Percentiles rank a stretch among this genome's conserved stretches.
phyloP scores from a whole-genome alignment of 140 eudicot species.

The Stevia rebaudiana region DNA sequence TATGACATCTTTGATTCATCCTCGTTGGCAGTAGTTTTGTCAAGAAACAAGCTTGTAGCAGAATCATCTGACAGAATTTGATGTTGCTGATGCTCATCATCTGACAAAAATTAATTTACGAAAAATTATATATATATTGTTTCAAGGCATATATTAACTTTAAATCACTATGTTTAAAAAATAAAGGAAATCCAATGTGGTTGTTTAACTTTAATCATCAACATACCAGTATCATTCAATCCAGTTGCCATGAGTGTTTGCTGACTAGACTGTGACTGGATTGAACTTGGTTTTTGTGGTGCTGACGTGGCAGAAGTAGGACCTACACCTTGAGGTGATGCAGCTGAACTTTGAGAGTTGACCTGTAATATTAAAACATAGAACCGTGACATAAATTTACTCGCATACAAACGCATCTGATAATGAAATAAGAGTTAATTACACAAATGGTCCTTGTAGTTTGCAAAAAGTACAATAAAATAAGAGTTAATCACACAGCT shows the following conservation, averaged over 20 bases:
- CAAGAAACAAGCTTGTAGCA: constrained; percentile 39
- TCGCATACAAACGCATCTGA: background rate
- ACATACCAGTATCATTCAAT: constrained; percentile 62
- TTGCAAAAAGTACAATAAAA: no score
- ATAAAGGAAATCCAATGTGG: background rate
- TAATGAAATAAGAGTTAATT: no score
- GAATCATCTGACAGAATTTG: constrained; percentile 54
- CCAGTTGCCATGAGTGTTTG: constrained; percentile 42
- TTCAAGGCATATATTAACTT: background rate
- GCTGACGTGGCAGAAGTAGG: constrained; percentile 45
- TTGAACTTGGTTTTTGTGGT: constrained; percentile 54
- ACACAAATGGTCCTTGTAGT: no score
- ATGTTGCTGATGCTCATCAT: constrained; percentile 66
- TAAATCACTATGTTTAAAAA: background rate
- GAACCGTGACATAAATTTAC: background rate
- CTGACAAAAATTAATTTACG: constrained; percentile 22
- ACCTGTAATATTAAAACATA: constrained; percentile 43
- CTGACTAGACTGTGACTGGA: constrained; percentile 54
- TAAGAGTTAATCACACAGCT: no score
- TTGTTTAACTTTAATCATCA: constrained; percentile 6
- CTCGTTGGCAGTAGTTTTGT: constrained; percentile 53
- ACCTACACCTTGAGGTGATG: constrained; percentile 57
- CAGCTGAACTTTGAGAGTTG: constrained; percentile 70
- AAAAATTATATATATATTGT: background rate
- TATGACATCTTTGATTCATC: constrained; percentile 69